Conservation (phyloP, 2,329 filamentous ascomycete species). For the Beauveria caledonica region DNA sequence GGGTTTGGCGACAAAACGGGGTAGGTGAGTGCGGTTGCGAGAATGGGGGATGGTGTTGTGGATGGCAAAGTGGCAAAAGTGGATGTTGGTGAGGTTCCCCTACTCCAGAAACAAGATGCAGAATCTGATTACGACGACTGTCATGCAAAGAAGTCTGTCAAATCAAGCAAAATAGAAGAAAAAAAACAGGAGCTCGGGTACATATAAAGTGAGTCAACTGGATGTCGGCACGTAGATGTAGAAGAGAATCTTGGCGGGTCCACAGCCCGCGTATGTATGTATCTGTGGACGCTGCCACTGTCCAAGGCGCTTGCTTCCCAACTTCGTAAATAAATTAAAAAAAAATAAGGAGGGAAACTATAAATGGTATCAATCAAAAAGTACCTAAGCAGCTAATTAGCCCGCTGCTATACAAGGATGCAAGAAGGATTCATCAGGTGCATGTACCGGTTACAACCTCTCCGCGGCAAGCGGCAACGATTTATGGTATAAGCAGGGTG, state of each 20-base stretch:
- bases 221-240: neutral
- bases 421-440: neutral
- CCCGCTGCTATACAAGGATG: neutral
- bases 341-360: neutral
- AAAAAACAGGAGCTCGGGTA: neutral
- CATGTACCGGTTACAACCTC: neutral
- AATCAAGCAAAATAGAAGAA: neutral
- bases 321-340: too few relatives aligned
- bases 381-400: neutral
- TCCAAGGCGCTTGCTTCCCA: neutral
- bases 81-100: neutral
- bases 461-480: neutral
- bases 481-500: neutral
- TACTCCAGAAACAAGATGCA: neutral
- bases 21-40: neutral
- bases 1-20: neutral
- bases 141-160: neutral
- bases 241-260: slow-evolving; percentile 5
- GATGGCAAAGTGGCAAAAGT: neutral
- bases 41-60: neutral
- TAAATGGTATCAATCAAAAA: slow-evolving; percentile 4
- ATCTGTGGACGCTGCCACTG: too few relatives aligned
- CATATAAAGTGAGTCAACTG: slow-evolving; percentile 4
- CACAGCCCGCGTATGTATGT: too few relatives aligned
- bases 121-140: neutral